phyloP scores from a whole-genome alignment of 192 early-diverging fungal genomes.

The Coemansia sp. region DNA sequence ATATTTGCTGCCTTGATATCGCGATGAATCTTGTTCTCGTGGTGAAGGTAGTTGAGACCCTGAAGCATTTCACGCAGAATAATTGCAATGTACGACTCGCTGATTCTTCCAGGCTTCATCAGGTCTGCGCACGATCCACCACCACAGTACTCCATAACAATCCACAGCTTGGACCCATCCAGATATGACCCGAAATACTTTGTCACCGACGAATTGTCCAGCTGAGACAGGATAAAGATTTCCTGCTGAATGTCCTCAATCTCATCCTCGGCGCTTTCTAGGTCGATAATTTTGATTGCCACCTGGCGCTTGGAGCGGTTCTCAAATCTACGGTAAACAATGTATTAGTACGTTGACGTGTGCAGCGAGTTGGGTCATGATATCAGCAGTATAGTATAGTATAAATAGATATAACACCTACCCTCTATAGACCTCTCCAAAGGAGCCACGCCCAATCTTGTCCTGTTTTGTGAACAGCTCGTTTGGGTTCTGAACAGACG shows the following conservation, averaged over 20 bases:
- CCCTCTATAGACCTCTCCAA: conserved; percentile 84
- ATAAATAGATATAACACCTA: conserved; percentile 37
- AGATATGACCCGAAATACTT: conserved; percentile 88
- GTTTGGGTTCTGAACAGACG: conserved; percentile 47
- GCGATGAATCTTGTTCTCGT: conserved; percentile 83
- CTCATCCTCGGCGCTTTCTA: conserved; percentile 95
- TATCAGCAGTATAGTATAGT: background rate
- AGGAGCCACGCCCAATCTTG: conserved; percentile 62
- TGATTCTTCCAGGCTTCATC: conserved; percentile 81
- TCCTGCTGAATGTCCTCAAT: conserved; percentile 99
- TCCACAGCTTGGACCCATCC: conserved; percentile 89
- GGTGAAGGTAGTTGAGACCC: conserved; percentile 92
- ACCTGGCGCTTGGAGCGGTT: conserved; percentile 62
- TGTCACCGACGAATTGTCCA: conserved; percentile 85
- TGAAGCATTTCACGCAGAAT: conserved; percentile 84
- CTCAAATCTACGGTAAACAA: conserved; percentile 29
- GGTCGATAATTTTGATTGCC: conserved; percentile 97
- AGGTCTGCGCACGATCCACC: conserved; percentile 95
- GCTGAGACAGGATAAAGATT: conserved; percentile 91
- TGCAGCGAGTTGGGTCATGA: background rate
- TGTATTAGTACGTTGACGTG: background rate
- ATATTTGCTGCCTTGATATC: conserved; percentile 98
- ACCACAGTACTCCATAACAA: conserved; percentile 97
- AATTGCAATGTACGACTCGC: conserved; percentile 89
- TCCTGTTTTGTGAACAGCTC: conserved; percentile 56